Conservation (phyloP, 2,329 filamentous ascomycete genomes). For the Talaromyces sp. region DNA sequence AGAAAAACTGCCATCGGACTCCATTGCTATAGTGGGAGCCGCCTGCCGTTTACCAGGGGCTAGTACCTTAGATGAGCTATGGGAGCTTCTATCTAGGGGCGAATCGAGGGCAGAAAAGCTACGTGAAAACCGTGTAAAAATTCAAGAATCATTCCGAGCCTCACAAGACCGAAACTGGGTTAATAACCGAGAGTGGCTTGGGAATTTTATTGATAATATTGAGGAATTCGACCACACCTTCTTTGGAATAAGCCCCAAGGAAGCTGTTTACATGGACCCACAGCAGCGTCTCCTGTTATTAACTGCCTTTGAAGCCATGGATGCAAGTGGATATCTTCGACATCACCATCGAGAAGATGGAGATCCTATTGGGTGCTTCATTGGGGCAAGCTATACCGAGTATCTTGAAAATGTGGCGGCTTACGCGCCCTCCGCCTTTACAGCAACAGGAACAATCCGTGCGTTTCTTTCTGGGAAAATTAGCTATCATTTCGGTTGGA, state of each 20-base stretch:
- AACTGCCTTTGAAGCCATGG: conserved; percentile 22
- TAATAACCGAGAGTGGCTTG: conserved; percentile 10
- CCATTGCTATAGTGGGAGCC: conserved; percentile 29
- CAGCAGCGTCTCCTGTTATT: conserved; percentile 21
- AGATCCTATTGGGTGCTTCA: conserved; percentile 21
- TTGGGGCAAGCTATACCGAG: conserved; percentile 20
- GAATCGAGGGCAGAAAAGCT: conserved; percentile 8
- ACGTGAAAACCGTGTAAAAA: conserved; percentile 1
- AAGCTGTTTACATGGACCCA: conserved; percentile 18
- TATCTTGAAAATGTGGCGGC: conserved; percentile 22
- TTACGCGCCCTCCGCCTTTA: conserved; percentile 15
- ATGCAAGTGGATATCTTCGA: conserved; percentile 20
- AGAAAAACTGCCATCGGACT: neutral
- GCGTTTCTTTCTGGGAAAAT: conserved; percentile 36
- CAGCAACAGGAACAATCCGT: conserved; percentile 23
- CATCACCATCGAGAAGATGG: neutral
- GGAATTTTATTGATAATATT: conserved; percentile 8
- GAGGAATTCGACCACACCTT: conserved; percentile 21
- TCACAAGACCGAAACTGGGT: conserved; percentile 9
- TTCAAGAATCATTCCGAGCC: conserved; percentile 6
- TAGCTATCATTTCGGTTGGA: conserved; percentile 35
- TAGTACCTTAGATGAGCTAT: conserved; percentile 23
- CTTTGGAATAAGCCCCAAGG: neutral
- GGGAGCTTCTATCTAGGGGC: conserved; percentile 21
- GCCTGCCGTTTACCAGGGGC: conserved; percentile 23